Evolutionary conservation across 192 early-diverging fungal species (phyloP).

Genomic region (Podila epigama): DNA sequence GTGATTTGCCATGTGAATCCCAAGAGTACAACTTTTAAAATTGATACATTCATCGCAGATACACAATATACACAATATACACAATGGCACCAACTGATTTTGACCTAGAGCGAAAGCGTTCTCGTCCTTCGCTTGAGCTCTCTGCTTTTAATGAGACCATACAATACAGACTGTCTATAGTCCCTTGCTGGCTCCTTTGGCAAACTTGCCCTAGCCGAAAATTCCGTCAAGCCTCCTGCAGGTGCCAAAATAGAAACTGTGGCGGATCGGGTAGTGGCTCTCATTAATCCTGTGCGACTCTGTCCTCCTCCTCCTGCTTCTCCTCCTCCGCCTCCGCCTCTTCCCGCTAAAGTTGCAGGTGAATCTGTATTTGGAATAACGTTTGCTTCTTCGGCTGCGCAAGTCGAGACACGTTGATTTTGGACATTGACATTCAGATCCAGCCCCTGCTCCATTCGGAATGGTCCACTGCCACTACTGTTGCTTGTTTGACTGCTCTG

Average conservation of each 20-base stretch:
- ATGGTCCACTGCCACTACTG: neutral
- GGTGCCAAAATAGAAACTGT: no score
- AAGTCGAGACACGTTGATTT: neutral
- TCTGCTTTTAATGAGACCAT: slow-evolving; percentile 35
- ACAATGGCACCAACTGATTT: no score
- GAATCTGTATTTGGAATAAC: neutral
- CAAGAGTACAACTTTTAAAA: no score
- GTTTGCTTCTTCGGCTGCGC: neutral
- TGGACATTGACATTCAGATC: neutral
- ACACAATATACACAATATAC: no score
- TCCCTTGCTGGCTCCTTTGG: neutral
- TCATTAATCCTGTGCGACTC: no score
- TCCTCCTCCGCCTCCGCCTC: no score
- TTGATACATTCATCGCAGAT: no score
- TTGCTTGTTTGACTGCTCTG: no score
- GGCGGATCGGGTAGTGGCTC: no score
- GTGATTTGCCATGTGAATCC: no score
- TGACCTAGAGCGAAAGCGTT: slow-evolving; percentile 30
- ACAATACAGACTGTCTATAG: slow-evolving; percentile 17
- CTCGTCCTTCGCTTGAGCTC: slow-evolving; percentile 27
- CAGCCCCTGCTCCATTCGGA: neutral
- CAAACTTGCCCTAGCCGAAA: neutral
- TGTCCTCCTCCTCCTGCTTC: no score
- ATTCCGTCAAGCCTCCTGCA: neutral
- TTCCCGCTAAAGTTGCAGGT: no score